Percentiles rank a stretch among this genome's conserved stretches.
Conservation (phyloP, 2,329 filamentous ascomycete species). For the Diaporthe velutina region DNA sequence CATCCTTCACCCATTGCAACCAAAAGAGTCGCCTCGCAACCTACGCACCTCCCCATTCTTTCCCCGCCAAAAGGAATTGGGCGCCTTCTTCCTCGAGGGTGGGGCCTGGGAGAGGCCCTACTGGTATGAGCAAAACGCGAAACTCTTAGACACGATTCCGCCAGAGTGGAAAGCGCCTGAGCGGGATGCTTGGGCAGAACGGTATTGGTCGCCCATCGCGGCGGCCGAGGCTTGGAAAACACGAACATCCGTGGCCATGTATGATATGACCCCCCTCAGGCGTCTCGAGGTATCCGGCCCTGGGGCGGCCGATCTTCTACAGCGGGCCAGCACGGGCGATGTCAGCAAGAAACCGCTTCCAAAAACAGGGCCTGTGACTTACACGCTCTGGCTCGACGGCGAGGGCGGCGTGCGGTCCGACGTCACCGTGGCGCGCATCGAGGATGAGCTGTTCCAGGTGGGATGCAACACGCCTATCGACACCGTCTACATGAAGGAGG, state of each 20-base stretch:
- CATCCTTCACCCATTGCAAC: slow-evolving; percentile 72
- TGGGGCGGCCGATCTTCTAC: slow-evolving; percentile 66
- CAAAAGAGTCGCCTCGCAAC: slow-evolving; percentile 68
- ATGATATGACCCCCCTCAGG: slow-evolving; percentile 72
- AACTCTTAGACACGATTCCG: slow-evolving; percentile 64
- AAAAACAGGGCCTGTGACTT: slow-evolving; percentile 61
- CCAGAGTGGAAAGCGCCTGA: slow-evolving; percentile 65
- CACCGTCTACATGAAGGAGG: slow-evolving; percentile 64
- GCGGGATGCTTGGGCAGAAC: slow-evolving; percentile 70
- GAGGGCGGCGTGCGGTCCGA: slow-evolving; percentile 69
- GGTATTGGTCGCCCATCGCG: slow-evolving; percentile 69
- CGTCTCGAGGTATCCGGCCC: slow-evolving; percentile 70
- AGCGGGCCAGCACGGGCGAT: slow-evolving; percentile 64
- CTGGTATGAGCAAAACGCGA: slow-evolving; percentile 70
- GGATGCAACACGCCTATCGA: slow-evolving; percentile 69
- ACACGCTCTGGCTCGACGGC: slow-evolving; percentile 67
- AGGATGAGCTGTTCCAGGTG: slow-evolving; percentile 64
- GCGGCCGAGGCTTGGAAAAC: slow-evolving; percentile 76
- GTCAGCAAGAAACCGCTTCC: slow-evolving; percentile 55
- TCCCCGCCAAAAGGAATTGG: slow-evolving; percentile 64
- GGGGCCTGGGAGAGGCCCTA: slow-evolving; percentile 74
- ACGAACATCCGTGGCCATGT: slow-evolving; percentile 71
- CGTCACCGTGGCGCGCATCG: slow-evolving; percentile 66
- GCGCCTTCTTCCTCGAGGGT: slow-evolving; percentile 70
- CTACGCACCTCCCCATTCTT: slow-evolving; percentile 72